Evolutionary conservation across 805 yeast genomes (phyloP).

Genomic region (Groenewaldozyma tartarivorans): DNA sequence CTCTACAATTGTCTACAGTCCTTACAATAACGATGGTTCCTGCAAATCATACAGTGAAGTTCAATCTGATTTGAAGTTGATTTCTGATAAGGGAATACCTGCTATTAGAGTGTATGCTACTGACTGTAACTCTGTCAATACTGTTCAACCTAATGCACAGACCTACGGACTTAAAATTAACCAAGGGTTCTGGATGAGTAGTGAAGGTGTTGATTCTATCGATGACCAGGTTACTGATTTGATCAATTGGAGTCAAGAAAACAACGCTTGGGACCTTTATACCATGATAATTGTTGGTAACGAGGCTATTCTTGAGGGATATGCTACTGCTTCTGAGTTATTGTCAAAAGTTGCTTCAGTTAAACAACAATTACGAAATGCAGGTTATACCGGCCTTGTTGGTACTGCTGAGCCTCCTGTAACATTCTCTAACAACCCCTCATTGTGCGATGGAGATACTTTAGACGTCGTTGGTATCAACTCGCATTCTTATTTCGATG

Average conservation of each 20-base stretch:
- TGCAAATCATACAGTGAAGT: slow-evolving; percentile 58
- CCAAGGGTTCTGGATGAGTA: slow-evolving; percentile 79
- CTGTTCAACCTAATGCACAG: slow-evolving; percentile 53
- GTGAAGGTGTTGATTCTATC: slow-evolving; percentile 58
- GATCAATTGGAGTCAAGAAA: slow-evolving; percentile 40
- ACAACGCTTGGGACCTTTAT: slow-evolving; percentile 60
- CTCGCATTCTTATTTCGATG: slow-evolving; percentile 75
- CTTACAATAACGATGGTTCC: slow-evolving; percentile 56
- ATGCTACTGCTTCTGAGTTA: slow-evolving; percentile 51
- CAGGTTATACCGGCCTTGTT: slow-evolving; percentile 69
- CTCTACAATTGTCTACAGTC: slow-evolving; percentile 33
- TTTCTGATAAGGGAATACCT: slow-evolving; percentile 51
- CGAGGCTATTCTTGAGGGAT: slow-evolving; percentile 68
- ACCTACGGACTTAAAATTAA: slow-evolving; percentile 59
- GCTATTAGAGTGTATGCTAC: slow-evolving; percentile 75
- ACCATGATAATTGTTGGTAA: slow-evolving; percentile 77
- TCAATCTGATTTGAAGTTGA: slow-evolving; percentile 45
- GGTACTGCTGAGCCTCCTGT: slow-evolving; percentile 92
- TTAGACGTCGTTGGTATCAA: slow-evolving; percentile 82
- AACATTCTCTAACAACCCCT: slow-evolving; percentile 51
- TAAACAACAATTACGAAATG: slow-evolving; percentile 44
- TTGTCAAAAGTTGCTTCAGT: slow-evolving; percentile 56
- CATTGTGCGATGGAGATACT: slow-evolving; percentile 55
- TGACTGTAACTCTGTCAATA: slow-evolving; percentile 64
- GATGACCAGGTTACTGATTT: slow-evolving; percentile 48